Percentiles rank a stretch among this genome's conserved stretches.
Evolutionary conservation across 345 rosid species (phyloP).

Genomic region (Acer campestre): DNA sequence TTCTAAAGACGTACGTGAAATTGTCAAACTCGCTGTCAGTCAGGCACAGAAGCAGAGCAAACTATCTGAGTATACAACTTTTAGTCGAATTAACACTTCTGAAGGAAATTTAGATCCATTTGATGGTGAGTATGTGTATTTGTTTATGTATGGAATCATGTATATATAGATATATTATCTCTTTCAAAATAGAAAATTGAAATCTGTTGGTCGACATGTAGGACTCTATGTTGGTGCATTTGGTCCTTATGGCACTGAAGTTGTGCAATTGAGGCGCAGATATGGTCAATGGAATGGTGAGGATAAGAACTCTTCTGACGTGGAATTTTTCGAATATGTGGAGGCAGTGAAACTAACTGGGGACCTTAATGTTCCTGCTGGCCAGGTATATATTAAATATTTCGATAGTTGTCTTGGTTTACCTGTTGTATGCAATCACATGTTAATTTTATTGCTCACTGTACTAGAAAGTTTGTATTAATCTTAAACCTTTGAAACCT

Average conservation of each 20-base stretch:
- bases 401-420: conserved; percentile 4
- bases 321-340: conserved; percentile 88
- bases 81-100: conserved; percentile 67
- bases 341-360: conserved; percentile 99
- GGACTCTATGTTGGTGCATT: conserved; percentile 95
- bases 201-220: conserved; percentile 35
- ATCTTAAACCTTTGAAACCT: conserved; percentile 23
- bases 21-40: conserved; percentile 77
- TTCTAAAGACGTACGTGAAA: conserved; percentile 78
- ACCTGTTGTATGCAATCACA: not conserved
- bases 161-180: not conserved
- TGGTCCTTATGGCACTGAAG: conserved; percentile 93
- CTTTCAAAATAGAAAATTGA: conserved; percentile 17
- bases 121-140: conserved; percentile 53
- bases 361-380: conserved; percentile 97
- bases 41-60: conserved; percentile 73
- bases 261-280: conserved; percentile 88
- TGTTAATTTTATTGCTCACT: conserved; percentile 5
- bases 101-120: conserved; percentile 76
- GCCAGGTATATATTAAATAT: conserved; percentile 58
- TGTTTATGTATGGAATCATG: not conserved
- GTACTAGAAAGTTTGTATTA: conserved; percentile 12
- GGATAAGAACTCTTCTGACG: conserved; percentile 56
- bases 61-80: conserved; percentile 69
- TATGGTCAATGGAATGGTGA: conserved; percentile 79